Conservation (phyloP, 1,139 yeast genomes). For the Blastobotrys apis region DNA sequence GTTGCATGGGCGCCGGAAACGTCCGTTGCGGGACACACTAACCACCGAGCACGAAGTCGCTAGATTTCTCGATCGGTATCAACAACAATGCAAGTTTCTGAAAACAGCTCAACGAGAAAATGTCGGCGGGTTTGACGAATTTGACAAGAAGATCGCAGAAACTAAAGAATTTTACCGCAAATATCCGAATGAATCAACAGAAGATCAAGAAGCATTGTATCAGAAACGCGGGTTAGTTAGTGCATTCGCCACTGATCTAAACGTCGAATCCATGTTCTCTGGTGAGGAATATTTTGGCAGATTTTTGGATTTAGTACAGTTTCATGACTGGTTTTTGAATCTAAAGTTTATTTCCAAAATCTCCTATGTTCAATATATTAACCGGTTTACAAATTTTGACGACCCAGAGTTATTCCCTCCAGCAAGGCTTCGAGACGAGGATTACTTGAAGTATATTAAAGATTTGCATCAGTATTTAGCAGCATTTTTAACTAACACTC, state of each 20-base stretch:
- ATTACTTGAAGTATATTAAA: conserved; percentile 44
- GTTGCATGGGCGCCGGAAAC: conserved; percentile 37
- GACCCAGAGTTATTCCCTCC: conserved; percentile 25
- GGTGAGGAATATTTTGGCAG: conserved; percentile 64
- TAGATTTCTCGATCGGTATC: conserved; percentile 48
- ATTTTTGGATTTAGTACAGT: conserved; percentile 51
- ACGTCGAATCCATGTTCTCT: conserved; percentile 48
- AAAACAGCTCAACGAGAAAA: conserved; percentile 1
- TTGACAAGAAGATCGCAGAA: conserved; percentile 42
- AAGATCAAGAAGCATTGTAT: conserved; percentile 28
- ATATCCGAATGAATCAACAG: conserved; percentile 35
- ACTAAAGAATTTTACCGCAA: conserved; percentile 36
- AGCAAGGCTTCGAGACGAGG: conserved; percentile 28
- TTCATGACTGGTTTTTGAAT: conserved; percentile 51
- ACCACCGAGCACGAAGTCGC: conserved; percentile 69
- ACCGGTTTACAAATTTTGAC: conserved; percentile 43
- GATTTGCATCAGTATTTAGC: conserved; percentile 46
- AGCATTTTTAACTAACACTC: conserved; percentile 43
- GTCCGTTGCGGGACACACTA: conserved; percentile 43
- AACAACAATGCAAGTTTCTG: conserved; percentile 34
- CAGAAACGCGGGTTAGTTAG: conserved; percentile 15
- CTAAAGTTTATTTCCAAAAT: conserved; percentile 33
- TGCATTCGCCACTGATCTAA: conserved; percentile 45
- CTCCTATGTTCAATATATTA: conserved; percentile 52
- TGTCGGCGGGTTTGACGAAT: conserved; percentile 36